Percentiles rank a stretch among this genome's conserved stretches.
These are phyloP conservation scores for Plenodomus tracheiphilus DNA, from an alignment of 2,329 filamentous ascomycete genomes.

Conservation along the genomic window DNA sequence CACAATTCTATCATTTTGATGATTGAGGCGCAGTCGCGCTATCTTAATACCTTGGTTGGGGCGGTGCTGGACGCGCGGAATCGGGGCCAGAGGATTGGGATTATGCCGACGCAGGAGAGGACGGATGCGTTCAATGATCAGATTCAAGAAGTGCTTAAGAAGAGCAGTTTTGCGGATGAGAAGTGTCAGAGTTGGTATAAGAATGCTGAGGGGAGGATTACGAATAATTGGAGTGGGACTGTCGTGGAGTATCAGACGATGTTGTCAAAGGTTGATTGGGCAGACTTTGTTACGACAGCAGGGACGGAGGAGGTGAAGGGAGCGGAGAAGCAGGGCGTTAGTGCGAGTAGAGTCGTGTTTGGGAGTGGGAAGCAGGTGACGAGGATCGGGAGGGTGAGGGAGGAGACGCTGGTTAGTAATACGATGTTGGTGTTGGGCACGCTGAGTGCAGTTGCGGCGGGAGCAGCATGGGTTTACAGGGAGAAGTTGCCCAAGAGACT, in stretches of 20 bases:
- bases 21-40: constrained; percentile 62
- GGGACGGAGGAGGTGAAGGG: background rate
- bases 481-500: constrained; percentile 2
- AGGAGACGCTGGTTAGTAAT: constrained; percentile 50
- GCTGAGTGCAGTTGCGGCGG: constrained; percentile 42
- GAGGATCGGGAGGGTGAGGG: constrained; percentile 49
- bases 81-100: constrained; percentile 46
- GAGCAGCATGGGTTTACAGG: constrained; percentile 36
- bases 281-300: constrained; percentile 47
- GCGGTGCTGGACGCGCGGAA: constrained; percentile 53
- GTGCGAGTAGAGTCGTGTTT: constrained; percentile 38
- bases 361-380: constrained; percentile 39
- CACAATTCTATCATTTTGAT: constrained; percentile 64
- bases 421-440: constrained; percentile 40
- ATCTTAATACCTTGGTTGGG: constrained; percentile 56
- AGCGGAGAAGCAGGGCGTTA: constrained; percentile 7
- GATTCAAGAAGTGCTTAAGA: constrained; percentile 51
- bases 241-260: constrained; percentile 60
- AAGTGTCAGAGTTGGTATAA: constrained; percentile 63
- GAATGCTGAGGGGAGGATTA: constrained; percentile 56
- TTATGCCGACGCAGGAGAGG: constrained; percentile 49
- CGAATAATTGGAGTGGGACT: constrained; percentile 60
- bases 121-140: constrained; percentile 52
- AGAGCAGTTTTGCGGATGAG: constrained; percentile 57
- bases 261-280: constrained; percentile 48